phyloP scores from a whole-genome alignment of 2,329 filamentous ascomycete genomes.

The Nigrograna mackinnonii region DNA sequence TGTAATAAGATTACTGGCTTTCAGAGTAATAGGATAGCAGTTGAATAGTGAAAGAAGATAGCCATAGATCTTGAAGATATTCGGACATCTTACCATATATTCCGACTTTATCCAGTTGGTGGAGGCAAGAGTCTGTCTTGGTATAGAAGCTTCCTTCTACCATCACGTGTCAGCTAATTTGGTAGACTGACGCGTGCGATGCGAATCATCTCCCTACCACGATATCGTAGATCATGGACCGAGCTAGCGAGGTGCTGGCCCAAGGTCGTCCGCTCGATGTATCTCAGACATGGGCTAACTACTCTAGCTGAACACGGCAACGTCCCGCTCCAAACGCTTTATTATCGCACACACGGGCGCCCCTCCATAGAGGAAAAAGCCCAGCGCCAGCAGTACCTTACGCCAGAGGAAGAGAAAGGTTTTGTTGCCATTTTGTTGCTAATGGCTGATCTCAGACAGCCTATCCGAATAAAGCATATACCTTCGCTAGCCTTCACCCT shows the following conservation, averaged over 20 bases:
- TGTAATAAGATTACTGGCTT: neutral
- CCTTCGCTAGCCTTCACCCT: slow-evolving; percentile 9
- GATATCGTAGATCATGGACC: too few species aligned
- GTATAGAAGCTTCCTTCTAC: too few species aligned
- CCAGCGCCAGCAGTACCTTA: slow-evolving; percentile 31
- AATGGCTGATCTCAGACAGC: slow-evolving; percentile 10
- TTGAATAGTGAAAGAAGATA: slow-evolving; percentile 1
- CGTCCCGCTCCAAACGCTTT: slow-evolving; percentile 25
- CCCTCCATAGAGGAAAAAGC: slow-evolving; percentile 27
- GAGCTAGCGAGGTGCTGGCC: slow-evolving; percentile 13
- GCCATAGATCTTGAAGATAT: too few species aligned
- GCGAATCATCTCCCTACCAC: too few species aligned
- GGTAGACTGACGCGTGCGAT: too few species aligned
- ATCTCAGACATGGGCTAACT: slow-evolving; percentile 8
- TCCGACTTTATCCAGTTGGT: too few species aligned
- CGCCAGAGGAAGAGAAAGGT: slow-evolving; percentile 27
- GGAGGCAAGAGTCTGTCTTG: too few species aligned
- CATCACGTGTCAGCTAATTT: too few species aligned
- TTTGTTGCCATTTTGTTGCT: slow-evolving; percentile 15
- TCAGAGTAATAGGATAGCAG: neutral
- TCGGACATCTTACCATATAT: too few species aligned
- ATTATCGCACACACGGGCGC: slow-evolving; percentile 15
- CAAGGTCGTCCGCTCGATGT: slow-evolving; percentile 8
- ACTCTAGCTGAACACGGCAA: slow-evolving; percentile 6
- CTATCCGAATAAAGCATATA: slow-evolving; percentile 12